Conservation (phyloP, 2,329 filamentous ascomycete species). For the Colletotrichum cordylinicola region DNA sequence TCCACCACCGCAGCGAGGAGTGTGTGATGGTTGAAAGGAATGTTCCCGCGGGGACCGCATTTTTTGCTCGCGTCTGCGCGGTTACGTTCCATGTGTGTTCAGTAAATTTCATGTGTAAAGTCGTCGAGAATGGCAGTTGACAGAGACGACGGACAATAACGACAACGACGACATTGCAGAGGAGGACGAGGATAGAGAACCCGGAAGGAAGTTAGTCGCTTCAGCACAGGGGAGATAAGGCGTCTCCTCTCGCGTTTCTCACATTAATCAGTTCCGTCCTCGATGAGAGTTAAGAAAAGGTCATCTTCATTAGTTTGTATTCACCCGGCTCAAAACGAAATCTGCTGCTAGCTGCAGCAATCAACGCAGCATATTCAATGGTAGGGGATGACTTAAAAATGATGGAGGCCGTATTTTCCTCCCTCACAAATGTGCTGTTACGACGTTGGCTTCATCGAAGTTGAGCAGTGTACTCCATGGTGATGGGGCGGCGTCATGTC, state of each 20-base stretch:
- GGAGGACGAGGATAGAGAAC: neutral
- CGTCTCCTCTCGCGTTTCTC: neutral
- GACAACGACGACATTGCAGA: neutral
- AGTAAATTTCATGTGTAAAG: too few relatives aligned
- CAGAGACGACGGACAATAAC: neutral
- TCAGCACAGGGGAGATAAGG: rapidly evolving
- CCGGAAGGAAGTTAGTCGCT: neutral
- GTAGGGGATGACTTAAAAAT: rapidly evolving
- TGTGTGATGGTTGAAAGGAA: neutral
- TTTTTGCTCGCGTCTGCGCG: neutral
- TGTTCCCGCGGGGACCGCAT: rapidly evolving
- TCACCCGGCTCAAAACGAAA: neutral
- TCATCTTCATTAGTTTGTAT: neutral
- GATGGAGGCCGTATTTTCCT: neutral
- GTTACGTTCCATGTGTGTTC: rapidly evolving
- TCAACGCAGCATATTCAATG: rapidly evolving
- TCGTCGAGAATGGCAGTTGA: neutral
- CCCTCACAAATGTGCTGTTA: neutral
- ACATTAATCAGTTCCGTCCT: neutral
- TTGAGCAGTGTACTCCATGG: rapidly evolving
- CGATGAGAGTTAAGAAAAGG: too few relatives aligned
- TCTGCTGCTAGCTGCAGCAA: neutral
- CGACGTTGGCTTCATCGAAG: neutral
- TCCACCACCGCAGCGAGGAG: neutral
- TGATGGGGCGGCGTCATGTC: rapidly evolving